phyloP scores from a whole-genome alignment of 306 rosid species.

The Vigna unguiculata region DNA sequence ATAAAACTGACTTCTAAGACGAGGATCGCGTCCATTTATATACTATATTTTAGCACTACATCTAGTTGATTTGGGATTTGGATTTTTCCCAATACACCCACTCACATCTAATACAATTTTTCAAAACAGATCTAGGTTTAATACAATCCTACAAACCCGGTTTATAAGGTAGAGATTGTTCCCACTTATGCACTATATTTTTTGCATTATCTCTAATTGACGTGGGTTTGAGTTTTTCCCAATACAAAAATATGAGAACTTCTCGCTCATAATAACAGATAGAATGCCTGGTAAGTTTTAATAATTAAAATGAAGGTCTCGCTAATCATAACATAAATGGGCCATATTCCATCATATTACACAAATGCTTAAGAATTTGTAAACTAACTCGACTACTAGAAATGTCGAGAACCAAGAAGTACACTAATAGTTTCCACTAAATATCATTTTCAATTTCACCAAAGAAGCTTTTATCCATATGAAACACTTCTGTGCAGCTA shows the following conservation, averaged over 20 bases:
- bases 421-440: slow-evolving; percentile 1
- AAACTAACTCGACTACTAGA: slow-evolving; percentile 3
- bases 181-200: too few species aligned
- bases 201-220: too few species aligned
- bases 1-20: too few species aligned
- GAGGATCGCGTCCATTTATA: too few species aligned
- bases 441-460: slow-evolving; percentile 19
- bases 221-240: too few species aligned
- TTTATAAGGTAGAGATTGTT: too few species aligned
- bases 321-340: neutral
- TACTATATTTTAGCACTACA: too few species aligned
- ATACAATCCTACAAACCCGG: too few species aligned
- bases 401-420: slow-evolving; percentile 23
- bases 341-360: neutral
- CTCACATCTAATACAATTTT: too few species aligned
- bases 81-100: too few species aligned
- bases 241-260: neutral
- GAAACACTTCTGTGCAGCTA: slow-evolving; percentile 26
- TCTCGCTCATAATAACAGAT: neutral
- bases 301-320: neutral
- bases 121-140: too few species aligned
- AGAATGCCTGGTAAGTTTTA: neutral
- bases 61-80: too few species aligned
- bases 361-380: slow-evolving; percentile 7
- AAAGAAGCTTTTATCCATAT: slow-evolving; percentile 6